phyloP scores from a whole-genome alignment of 2,329 filamentous ascomycete genomes.

The Teratosphaeria destructans region DNA sequence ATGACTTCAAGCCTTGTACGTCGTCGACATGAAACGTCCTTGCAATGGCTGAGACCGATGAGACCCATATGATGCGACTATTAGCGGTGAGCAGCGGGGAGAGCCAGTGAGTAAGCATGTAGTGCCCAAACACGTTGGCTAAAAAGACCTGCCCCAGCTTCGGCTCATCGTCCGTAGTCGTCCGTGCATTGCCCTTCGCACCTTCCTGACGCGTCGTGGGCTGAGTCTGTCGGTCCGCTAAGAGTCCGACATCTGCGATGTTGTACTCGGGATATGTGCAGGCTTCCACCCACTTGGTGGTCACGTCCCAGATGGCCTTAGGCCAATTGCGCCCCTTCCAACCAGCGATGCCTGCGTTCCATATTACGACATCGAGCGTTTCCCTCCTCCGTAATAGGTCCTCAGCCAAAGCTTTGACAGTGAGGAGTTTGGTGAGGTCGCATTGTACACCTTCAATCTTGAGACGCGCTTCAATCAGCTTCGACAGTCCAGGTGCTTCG shows the following conservation, averaged over 20 bases:
- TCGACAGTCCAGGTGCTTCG: conserved; percentile 27
- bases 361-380: conserved; percentile 66
- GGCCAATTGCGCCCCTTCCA: conserved; percentile 72
- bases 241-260: conserved; percentile 46
- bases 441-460: conserved; percentile 46
- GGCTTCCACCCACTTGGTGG: conserved; percentile 55
- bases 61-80: conserved; percentile 74
- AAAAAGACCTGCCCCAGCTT: conserved; percentile 73
- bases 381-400: conserved; percentile 48
- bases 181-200: background rate
- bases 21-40: conserved; percentile 55
- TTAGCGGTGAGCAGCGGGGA: conserved; percentile 54
- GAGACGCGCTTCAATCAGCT: conserved; percentile 34
- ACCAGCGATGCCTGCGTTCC: conserved; percentile 82
- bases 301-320: conserved; percentile 43
- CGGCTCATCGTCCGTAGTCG: conserved; percentile 35
- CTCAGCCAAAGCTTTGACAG: conserved; percentile 44
- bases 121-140: conserved; percentile 92
- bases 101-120: conserved; percentile 73
- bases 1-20: conserved; percentile 58
- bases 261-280: conserved; percentile 75
- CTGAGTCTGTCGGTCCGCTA: conserved; percentile 44
- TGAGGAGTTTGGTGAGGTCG: conserved; percentile 47
- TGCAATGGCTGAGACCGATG: conserved; percentile 61
- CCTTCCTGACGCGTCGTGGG: background rate